Percentiles rank a stretch among this genome's conserved stretches.
These are phyloP conservation scores for Fusarium metavorans DNA, from an alignment of 2,329 filamentous ascomycete species.

Conservation along the genomic window DNA sequence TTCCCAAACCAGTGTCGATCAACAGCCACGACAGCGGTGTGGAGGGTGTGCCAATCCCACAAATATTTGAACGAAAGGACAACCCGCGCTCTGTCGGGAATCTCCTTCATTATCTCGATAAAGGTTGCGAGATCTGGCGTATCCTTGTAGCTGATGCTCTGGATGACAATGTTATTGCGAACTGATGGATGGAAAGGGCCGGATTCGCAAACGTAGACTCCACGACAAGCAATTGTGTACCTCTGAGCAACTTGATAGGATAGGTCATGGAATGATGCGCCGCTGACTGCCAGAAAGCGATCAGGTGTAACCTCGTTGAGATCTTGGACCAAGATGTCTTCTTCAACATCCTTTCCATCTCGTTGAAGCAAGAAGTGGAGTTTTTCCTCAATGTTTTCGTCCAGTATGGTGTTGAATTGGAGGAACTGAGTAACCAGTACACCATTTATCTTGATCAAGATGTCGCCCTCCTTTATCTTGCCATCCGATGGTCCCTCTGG, in stretches of 20 bases:
- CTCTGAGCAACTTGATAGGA: slow-evolving; percentile 97
- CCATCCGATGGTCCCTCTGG: slow-evolving; percentile 87
- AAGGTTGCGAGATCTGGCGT: slow-evolving; percentile 76
- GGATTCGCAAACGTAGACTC: slow-evolving; percentile 77
- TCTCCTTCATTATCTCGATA: slow-evolving; percentile 20
- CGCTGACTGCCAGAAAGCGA: slow-evolving; percentile 92
- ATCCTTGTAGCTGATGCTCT: slow-evolving; percentile 84
- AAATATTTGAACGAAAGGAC: slow-evolving; percentile 21
- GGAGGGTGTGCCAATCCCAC: slow-evolving; percentile 76
- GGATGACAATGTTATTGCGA: slow-evolving; percentile 69
- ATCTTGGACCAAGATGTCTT: slow-evolving; percentile 86
- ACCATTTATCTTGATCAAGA: slow-evolving; percentile 93
- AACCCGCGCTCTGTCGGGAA: slow-evolving; percentile 21
- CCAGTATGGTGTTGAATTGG: slow-evolving; percentile 88
- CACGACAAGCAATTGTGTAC: slow-evolving; percentile 90
- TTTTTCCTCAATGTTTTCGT: slow-evolving; percentile 80
- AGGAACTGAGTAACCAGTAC: slow-evolving; percentile 94
- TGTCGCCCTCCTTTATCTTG: slow-evolving; percentile 87
- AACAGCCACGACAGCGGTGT: slow-evolving; percentile 90
- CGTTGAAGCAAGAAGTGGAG: slow-evolving; percentile 87
- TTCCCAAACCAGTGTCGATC: slow-evolving; percentile 96
- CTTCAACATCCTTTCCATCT: slow-evolving; percentile 86
- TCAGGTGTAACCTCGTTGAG: slow-evolving; percentile 95
- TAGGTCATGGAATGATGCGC: slow-evolving; percentile 92
- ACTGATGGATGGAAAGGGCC: slow-evolving; percentile 4